Evolutionary conservation across 306 rosid species (phyloP), one percentile per base, ranked within the genome.

Genomic region (Rosa persica): DNA sequence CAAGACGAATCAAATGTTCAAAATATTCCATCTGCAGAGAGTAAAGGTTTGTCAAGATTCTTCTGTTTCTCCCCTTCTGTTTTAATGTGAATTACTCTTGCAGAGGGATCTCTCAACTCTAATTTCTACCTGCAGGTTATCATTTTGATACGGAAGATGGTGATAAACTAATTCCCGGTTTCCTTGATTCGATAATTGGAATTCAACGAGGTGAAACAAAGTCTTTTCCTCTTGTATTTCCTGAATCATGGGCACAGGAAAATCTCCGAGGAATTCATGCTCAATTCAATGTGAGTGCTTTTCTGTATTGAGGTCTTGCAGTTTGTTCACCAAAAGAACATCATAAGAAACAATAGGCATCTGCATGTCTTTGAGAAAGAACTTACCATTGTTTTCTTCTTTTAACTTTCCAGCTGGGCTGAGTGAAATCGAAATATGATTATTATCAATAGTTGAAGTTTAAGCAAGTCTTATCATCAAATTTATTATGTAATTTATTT

Each of bases 161-260:
- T 71, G 89, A 83, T 76, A 88, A 64, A 75, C 74, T 95, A 40
- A 70, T 92, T 66, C 96, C 98, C 10, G 93, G 98, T 60, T 95
- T 95, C 84, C 88, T 95, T 39, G 93, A 95, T 79, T 81, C 89
- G 40, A 84, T 95, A 64, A 74, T 85, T 84, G 95, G 97, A 83
- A 90, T 94, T 84, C 51, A 77, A 25, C 85, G 60, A 20, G 97
- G 97, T 19, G 97, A 92, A 85, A 86, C 91, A 43, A 94, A 84
- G 89, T 88, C 97, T 65, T 95, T 92, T 85, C 92, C 92, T 48
- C 93, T 92, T 73, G 84, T 89, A 70, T 95, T 95, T 85, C 98
- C 98, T 49, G 93, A 92, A 83, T 86, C 97, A 16, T 95, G 98
- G 98, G 90, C 65, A 52, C 98, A 92, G 84, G 95, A 92, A 81